phyloP scores from a whole-genome alignment of 495 filamentous ascomycete species.

The Penicillium chermesinum region DNA sequence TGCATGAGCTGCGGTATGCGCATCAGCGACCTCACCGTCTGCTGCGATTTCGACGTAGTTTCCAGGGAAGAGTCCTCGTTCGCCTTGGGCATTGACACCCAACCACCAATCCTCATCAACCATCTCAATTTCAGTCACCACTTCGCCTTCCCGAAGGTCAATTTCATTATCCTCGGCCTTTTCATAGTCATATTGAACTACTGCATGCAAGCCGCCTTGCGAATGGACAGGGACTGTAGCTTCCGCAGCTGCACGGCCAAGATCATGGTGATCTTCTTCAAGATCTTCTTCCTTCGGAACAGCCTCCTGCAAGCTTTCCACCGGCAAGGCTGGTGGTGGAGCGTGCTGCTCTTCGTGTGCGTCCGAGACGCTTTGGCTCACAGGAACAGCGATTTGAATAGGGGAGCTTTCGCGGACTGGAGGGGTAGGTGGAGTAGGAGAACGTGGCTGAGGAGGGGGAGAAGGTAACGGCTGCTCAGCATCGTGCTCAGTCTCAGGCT shows the following conservation, averaged over 20 bases:
- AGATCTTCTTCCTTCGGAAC: constrained; percentile 60
- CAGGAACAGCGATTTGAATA: constrained; percentile 81
- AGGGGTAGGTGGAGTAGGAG: constrained; percentile 57
- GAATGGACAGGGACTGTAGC: constrained; percentile 37
- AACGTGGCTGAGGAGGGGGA: constrained; percentile 56
- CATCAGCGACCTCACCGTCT: constrained; percentile 36
- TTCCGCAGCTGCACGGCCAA: constrained; percentile 57
- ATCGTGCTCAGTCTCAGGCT: constrained; percentile 38
- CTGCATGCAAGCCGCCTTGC: constrained; percentile 55
- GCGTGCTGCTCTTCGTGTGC: constrained; percentile 46
- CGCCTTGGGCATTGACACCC: constrained; percentile 74
- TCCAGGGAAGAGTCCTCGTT: constrained; percentile 87
- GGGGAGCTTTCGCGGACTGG: constrained; percentile 59
- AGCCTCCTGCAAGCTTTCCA: constrained; percentile 51
- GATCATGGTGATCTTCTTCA: constrained; percentile 58
- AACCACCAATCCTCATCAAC: constrained; percentile 98
- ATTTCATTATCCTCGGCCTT: constrained; percentile 96
- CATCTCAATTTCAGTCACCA: constrained; percentile 94
- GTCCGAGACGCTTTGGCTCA: constrained; percentile 56
- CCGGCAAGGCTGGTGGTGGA: constrained; percentile 50
- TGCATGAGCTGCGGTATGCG: constrained; percentile 12
- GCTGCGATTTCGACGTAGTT: constrained; percentile 91
- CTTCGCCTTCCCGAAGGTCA: constrained; percentile 83
- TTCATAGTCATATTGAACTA: constrained; percentile 93
- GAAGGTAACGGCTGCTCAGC: constrained; percentile 38